A percentile compares a stretch with the other conserved stretches of the same genome.
Conservation (phyloP, 306 rosid species). For the Astragalus membranaceus region DNA sequence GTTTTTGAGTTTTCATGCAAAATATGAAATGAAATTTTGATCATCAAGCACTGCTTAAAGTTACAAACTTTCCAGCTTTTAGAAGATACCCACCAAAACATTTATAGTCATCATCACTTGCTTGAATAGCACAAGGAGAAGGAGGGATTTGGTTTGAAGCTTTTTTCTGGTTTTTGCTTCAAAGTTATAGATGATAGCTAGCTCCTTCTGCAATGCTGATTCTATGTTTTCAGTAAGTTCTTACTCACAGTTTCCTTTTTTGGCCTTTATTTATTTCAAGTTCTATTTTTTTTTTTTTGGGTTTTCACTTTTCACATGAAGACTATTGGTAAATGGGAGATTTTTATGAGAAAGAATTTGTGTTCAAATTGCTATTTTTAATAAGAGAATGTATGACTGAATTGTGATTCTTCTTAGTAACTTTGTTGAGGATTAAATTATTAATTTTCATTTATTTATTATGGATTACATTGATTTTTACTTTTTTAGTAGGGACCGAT, state of each 20-base stretch:
- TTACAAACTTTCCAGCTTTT: constrained; percentile 16
- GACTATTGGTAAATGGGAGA: background rate
- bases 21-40: constrained; percentile 13
- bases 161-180: constrained; percentile 13
- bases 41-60: constrained; percentile 16
- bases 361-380: background rate
- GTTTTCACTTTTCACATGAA: background rate
- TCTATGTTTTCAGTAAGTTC: constrained; percentile 64
- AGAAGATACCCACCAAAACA: constrained; percentile 16
- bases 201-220: constrained; percentile 76
- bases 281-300: background rate
- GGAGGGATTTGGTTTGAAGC: background rate
- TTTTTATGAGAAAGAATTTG: background rate
- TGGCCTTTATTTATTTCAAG: background rate
- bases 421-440: too few species aligned
- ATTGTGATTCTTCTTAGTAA: constrained; percentile 10
- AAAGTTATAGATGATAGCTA: constrained; percentile 45
- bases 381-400: background rate
- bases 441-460: too few species aligned
- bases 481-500: too few species aligned
- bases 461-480: too few species aligned
- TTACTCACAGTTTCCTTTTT: background rate
- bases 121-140: background rate
- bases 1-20: background rate
- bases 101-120: background rate